Base-by-base conservation (phyloP, 768 basidiomycete species). In the Nevesoporus exiguus region DNA sequence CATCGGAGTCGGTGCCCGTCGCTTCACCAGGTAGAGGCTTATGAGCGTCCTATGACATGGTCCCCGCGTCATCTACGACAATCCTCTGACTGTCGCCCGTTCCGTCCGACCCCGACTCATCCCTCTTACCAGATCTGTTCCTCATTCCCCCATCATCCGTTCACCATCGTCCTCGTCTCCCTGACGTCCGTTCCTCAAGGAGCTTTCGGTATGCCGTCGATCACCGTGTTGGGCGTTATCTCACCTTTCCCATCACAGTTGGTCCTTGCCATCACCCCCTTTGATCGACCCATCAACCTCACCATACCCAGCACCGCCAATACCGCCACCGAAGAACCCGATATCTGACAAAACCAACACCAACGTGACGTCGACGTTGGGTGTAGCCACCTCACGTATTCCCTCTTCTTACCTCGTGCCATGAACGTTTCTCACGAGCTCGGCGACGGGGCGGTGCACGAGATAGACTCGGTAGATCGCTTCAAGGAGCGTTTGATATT, bases 151-250 rank as follows among this genome's bases (percentile, higher is more conserved):
- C n/a, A 14, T 39, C 39, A 24, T 15, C 22, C 46, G 2, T 21
- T 3, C 19, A 21, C 29, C 48, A 17, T 36, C 19, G 37, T 37
- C 30, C 19, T 27, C 10, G 15, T 37, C 19, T 4, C 21, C 46
- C 27, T 43, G 19, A 7, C 11, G 25, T 31, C 40, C 41, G 17
- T 3, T 11, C 30, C 31, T 13, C 33, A 27, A 36, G 19, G 11
- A 29, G 14, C 21, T 5, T 44, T 45, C 58, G 58, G 57, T 54
- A 42, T 7, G 34, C 57, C 58, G 58, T 58, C 50, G 31, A 58
- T 58, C 30, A 24, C 25, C 21, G 40, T 22, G 15, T 49, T 41
- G 22, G 9, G 13, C 45, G 44, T 60, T 60, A 55, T 59, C 52
- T 47, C 30, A 36, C 40, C 8, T 3, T 42, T 19, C 49, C n/a